Base-by-base conservation (phyloP, 257 asterid genomes). In the Jacaranda mimosifolia region DNA sequence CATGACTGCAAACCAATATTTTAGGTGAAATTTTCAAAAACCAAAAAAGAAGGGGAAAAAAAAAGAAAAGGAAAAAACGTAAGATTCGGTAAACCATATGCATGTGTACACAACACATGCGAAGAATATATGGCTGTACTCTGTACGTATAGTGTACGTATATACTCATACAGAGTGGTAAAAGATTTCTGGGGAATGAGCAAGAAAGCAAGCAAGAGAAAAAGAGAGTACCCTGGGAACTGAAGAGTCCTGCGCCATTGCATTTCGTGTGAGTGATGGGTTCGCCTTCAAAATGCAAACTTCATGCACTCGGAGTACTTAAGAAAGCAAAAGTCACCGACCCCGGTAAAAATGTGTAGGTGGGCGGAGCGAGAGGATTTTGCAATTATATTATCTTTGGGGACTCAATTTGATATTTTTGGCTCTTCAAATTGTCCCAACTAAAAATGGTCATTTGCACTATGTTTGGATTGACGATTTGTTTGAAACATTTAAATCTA, bases 181-280 rank as follows among this genome's bases (percentile, higher is more conserved):
- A 70, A 53, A 9, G 32, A 9, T 60, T 35, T 14, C 15, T 2
- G 26, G 48, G 9, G 32, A 52, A 69, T 32, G 4, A 15, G 36
- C 51, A 53, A 17, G 9, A 38, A 56, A 9, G 21, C 13, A 17
- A 36, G 38, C 63, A 55, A 55, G 9, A 15, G 72, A 71, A 55
- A 57, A 52, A 72, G 42, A 51, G 60, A 71, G 40, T 53, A 71
- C 76, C 66, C 19, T 56, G 45, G 12, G 65, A 38, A 12, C 53
- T 36, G 75, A 8, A 52, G 65, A 53, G 51, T 38, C 75, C 3
- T 43, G 7, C 48, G 48, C 53, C 76, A 71, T 71, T 56, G 66
- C 18, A n/a, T 5, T 12, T 71, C 39, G 17, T 70, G 32, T 38
- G 18, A 14, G n/a, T 14, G 19, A 11, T 9, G 72, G 72, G 46